Evolutionary conservation across 768 basidiomycete genomes (phyloP).

Genomic region (Pholiota conissans): DNA sequence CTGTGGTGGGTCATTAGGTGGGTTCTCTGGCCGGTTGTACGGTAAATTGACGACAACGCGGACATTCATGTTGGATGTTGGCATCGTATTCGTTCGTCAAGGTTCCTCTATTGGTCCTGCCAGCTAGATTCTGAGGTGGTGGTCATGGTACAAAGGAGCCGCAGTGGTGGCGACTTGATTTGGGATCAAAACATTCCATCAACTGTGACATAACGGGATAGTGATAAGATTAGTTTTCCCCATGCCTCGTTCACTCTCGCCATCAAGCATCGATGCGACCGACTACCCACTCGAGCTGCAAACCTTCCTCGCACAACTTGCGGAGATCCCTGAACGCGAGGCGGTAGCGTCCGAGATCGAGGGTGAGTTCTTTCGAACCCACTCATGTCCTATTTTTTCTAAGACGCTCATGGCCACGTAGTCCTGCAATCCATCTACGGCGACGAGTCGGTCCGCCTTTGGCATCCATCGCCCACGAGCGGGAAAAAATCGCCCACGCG

Average conservation of each 20-base stretch:
- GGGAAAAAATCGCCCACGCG: conserved; percentile 14
- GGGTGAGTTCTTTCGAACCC: conserved; percentile 28
- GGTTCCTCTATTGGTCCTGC: not conserved
- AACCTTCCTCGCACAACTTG: conserved; percentile 33
- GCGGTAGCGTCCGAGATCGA: conserved; percentile 47
- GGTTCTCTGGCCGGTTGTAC: conserved; percentile 73
- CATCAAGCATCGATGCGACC: conserved; percentile 20
- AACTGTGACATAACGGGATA: not conserved
- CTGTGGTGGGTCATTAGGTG: conserved; percentile 63
- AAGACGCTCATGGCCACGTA: conserved; percentile 23
- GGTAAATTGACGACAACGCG: conserved; percentile 82
- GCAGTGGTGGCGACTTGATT: too few species aligned
- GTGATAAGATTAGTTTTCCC: conserved; percentile 22
- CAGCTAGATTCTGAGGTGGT: not conserved
- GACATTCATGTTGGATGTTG: conserved; percentile 24
- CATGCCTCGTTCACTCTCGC: conserved; percentile 27
- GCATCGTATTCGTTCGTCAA: not conserved
- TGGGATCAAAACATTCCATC: not conserved
- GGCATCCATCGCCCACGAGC: conserved; percentile 39
- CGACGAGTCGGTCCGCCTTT: conserved; percentile 60
- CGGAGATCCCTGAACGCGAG: conserved; percentile 37
- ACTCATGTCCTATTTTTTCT: not conserved
- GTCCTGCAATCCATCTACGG: conserved; percentile 87
- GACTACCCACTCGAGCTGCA: conserved; percentile 31
- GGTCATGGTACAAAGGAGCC: conserved; percentile 1